These are phyloP conservation scores for Taphrina communis DNA, from an alignment of 1,139 yeast species.

Conservation along the genomic window DNA sequence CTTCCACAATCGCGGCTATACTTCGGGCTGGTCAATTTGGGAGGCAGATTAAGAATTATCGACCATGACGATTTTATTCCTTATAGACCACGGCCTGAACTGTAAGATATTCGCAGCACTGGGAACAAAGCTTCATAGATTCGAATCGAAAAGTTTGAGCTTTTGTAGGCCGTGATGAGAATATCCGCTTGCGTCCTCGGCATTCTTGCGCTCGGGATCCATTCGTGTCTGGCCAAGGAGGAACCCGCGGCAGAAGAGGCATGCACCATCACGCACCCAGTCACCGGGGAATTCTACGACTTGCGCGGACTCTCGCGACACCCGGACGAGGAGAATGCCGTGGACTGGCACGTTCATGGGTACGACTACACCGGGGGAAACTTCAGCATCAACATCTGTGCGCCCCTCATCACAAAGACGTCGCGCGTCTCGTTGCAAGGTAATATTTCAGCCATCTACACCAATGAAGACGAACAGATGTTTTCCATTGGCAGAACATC, in stretches of 20 bases:
- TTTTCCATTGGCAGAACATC: conserved; percentile 62
- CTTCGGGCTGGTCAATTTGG: no score
- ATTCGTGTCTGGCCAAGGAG: neutral
- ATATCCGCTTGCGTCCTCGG: neutral
- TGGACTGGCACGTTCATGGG: conserved; percentile 70
- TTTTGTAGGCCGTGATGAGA: neutral
- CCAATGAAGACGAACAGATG: conserved; percentile 59
- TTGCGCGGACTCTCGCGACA: conserved; percentile 41
- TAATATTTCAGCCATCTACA: conserved; percentile 66
- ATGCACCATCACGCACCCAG: conserved; percentile 42
- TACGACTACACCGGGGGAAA: conserved; percentile 68
- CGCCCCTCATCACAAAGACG: conserved; percentile 55
- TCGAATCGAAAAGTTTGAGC: no score
- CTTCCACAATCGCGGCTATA: no score
- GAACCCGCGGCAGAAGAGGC: conserved; percentile 3
- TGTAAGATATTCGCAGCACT: no score
- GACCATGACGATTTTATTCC: no score
- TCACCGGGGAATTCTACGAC: conserved; percentile 42
- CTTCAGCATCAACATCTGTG: conserved; percentile 80
- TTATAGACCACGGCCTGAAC: no score
- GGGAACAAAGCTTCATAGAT: no score
- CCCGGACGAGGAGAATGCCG: conserved; percentile 30
- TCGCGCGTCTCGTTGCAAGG: conserved; percentile 54
- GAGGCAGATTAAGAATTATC: no score
- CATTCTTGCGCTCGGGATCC: neutral